Conservation (phyloP, 73 alveolate species). For the Paramecium caudatum region DNA sequence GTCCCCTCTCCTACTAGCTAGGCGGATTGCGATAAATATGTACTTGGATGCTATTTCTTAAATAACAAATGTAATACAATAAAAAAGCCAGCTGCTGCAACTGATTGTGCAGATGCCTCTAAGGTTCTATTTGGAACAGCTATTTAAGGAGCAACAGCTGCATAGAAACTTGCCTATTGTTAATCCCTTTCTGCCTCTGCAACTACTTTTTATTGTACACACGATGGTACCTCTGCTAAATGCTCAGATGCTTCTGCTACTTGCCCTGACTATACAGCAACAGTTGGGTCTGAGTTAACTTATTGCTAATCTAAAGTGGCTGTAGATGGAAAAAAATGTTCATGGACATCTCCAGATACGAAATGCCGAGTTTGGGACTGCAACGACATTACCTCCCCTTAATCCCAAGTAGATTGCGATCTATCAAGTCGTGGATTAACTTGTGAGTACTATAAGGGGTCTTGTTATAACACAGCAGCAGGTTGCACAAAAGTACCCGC, state of each 20-base stretch:
- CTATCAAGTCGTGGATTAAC: not conserved
- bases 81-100: not conserved
- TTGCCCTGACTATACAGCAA: no score
- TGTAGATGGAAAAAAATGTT: not conserved
- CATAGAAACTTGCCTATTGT: no score
- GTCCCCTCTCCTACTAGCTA: not conserved
- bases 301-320: not conserved
- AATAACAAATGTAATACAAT: not conserved
- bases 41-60: not conserved
- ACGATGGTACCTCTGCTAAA: no score
- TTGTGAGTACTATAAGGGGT: not conserved
- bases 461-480: not conserved
- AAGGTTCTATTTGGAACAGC: not conserved
- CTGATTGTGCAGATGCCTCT: not conserved
- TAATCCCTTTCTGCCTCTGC: no score
- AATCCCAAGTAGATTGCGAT: slow-evolving; percentile 32
- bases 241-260: no score
- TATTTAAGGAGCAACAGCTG: no score
- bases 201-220: no score
- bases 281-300: not conserved
- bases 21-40: not conserved
- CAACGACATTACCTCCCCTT: slow-evolving; percentile 7
- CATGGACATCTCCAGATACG: not conserved
- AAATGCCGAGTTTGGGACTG: not conserved
- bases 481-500: not conserved